These are phyloP conservation scores for Cladosporium sp. DNA, from an alignment of 2,329 filamentous ascomycete species.

Conservation along the genomic window DNA sequence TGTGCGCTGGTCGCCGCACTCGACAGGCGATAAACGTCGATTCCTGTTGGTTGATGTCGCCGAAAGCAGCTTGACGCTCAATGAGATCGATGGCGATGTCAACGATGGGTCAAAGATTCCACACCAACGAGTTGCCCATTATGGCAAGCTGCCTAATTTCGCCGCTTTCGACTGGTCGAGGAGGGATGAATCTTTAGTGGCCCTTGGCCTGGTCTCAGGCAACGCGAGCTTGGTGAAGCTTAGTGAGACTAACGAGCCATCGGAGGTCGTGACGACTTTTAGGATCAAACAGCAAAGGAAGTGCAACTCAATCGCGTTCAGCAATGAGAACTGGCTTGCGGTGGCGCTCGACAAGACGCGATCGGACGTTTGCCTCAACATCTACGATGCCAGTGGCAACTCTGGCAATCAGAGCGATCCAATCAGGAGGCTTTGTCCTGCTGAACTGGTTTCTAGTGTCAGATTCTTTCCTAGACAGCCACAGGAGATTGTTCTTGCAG, in stretches of 20 bases:
- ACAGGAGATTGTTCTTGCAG: constrained; percentile 66
- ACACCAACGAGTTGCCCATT: constrained; percentile 49
- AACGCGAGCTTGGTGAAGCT: constrained; percentile 69
- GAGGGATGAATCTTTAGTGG: constrained; percentile 58
- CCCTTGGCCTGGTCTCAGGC: constrained; percentile 68
- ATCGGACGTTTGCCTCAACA: constrained; percentile 74
- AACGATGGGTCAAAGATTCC: constrained; percentile 15
- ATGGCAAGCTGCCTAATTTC: constrained; percentile 50
- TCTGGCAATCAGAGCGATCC: constrained; percentile 45
- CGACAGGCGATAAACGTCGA: constrained; percentile 46
- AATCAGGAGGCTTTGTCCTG: constrained; percentile 52
- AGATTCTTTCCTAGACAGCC: constrained; percentile 75
- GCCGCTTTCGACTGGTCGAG: constrained; percentile 62
- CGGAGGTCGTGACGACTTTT: constrained; percentile 51
- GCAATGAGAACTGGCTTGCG: constrained; percentile 62
- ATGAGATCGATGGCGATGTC: constrained; percentile 37
- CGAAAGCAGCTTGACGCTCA: constrained; percentile 53
- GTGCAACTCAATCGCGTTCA: constrained; percentile 78
- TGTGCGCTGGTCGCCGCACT: constrained; percentile 58
- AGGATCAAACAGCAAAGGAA: constrained; percentile 68
- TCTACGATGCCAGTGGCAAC: constrained; percentile 68
- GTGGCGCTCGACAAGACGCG: constrained; percentile 75
- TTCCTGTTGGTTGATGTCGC: constrained; percentile 58
- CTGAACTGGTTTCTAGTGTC: constrained; percentile 71
- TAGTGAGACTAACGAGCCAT: constrained; percentile 51